Evolutionary conservation across 352 stramenopile genomes (phyloP), one percentile per base, ranked within the genome.

Genomic region (Pythium coloratum): DNA sequence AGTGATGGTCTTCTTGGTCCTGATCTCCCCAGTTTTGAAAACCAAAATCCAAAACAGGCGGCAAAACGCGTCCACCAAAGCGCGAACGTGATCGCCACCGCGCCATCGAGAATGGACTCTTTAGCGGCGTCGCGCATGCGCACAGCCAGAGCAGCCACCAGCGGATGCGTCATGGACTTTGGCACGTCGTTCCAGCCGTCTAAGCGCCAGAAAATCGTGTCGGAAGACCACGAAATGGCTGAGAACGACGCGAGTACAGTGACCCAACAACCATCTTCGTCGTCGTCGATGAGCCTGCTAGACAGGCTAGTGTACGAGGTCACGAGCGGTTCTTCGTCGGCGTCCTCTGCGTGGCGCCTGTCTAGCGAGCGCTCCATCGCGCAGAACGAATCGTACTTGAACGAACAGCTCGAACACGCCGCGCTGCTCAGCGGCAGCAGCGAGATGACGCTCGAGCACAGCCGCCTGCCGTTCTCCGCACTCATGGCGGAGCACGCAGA

Each of bases 331-430:
- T 51, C 44, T 9, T 24, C 44, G 20, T 49, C 67, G 50, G 24
- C 42, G 7, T 55, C 33, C 1, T 38, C 33, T 14, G 49, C 78
- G 33, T 92, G 82, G 80, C 77, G 77, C 13, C 66, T 92, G 40
- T 80, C 84, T 20, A 38, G 47, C 10, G 64, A 68, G 13, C 82
- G 87, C 16, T 69, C 73, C 6, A 53, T 92, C 24, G 64, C 56
- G 30, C 63, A 76, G 24, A 89, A 76, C 42, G 74, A 92, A 51
- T 24, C 68, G 58, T 88, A 80, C 47, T 53, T 92, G 16, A 91
- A 92, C 51, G 82, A 91, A 26, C 84, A 92, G 66, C 62, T 92
- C 24, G 72, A 80, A 26, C 80, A 88, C 59, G 76, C 64, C 57
- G 65, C 67, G 55, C 24, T 75, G 55, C 54, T 75, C 9, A 61